These are phyloP conservation scores for Agroathelia rolfsii DNA, from an alignment of 1,284 basidiomycete genomes.

Conservation along the genomic window DNA sequence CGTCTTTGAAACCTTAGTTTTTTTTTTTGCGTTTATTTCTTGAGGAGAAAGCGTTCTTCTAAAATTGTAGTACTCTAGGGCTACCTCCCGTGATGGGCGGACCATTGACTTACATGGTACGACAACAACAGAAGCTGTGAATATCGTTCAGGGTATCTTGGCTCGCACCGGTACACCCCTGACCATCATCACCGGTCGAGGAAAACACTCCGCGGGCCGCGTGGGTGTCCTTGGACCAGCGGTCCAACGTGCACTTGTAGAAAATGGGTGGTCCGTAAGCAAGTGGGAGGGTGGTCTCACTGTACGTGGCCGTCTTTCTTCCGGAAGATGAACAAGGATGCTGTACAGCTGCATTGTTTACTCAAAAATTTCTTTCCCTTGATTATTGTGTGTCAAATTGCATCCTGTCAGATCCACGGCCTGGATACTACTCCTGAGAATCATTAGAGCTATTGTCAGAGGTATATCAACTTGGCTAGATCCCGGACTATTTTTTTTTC, in stretches of 20 bases:
- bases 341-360: too few relatives aligned
- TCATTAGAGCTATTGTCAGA: too few relatives aligned
- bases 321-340: too few relatives aligned
- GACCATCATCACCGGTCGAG: conserved; percentile 65
- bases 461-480: too few relatives aligned
- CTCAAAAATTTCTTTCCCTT: too few relatives aligned
- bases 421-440: too few relatives aligned
- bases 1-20: conserved; percentile 1
- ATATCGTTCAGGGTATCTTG: conserved; percentile 54
- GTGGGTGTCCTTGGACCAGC: conserved; percentile 62
- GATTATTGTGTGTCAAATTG: too few relatives aligned
- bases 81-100: conserved; percentile 29
- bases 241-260: conserved; percentile 43
- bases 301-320: conserved; percentile 33
- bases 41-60: too few relatives aligned
- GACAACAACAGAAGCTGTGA: conserved; percentile 50
- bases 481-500: too few relatives aligned
- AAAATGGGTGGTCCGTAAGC: conserved; percentile 54
- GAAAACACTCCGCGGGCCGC: conserved; percentile 54
- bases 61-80: conserved; percentile 19
- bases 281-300: conserved; percentile 56
- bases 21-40: not conserved
- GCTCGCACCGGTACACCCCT: conserved; percentile 36
- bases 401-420: too few relatives aligned
- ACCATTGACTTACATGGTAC: conserved; percentile 65